Evolutionary conservation across 2,329 filamentous ascomycete species (phyloP), one percentile per base, ranked within the genome.

Genomic region (Pseudopyrenochaeta lycopersici): DNA sequence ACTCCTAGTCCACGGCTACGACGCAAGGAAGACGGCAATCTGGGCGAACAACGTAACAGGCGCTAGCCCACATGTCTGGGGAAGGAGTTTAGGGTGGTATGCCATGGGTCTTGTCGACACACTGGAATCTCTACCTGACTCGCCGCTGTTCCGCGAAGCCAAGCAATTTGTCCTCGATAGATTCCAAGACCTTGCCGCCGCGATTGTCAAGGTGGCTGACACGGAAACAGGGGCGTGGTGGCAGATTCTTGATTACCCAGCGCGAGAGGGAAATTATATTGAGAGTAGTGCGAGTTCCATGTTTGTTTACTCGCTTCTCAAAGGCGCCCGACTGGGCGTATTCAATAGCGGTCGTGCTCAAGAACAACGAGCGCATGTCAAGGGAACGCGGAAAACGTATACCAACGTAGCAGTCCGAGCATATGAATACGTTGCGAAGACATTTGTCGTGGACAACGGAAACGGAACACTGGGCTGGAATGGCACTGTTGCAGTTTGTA

Each of bases 261-360:
- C 77, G 1, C 62, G 69, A 2, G 49, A 77, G 29, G 82, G 81
- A 0, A 88, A 88, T 64, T 88, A 86, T 63, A 77, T 88, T 33
- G 85, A 88, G 75, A 83, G 81, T 29, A 86, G 83, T 46, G 83
- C 79, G 10, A 82, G 80, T 9, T 82, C 81, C 2, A 85, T 88
- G 81, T 87, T 86, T 60, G 76, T 79, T 0, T 85, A 83, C 49
- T 79, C 82, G 0, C 70, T 85, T 54, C 66, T 85, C 11, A 81
- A 78, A 58, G 84, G 80, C 0, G 71, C 75, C 7, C 64, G 76
- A 27, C 39, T 78, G 5, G 80, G 79, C 0, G 11, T 21, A 6
- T 56, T 60, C 2, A 55, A 66, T 5, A 38, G 44, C 9, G 39
- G 12, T 9, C 7, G 12, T 21, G 17, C 12, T 7, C 33, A 15